Percentiles rank a stretch among this genome's conserved stretches.
Evolutionary conservation across 441 rosid species (phyloP).

Genomic region (Populus tomentosa): DNA sequence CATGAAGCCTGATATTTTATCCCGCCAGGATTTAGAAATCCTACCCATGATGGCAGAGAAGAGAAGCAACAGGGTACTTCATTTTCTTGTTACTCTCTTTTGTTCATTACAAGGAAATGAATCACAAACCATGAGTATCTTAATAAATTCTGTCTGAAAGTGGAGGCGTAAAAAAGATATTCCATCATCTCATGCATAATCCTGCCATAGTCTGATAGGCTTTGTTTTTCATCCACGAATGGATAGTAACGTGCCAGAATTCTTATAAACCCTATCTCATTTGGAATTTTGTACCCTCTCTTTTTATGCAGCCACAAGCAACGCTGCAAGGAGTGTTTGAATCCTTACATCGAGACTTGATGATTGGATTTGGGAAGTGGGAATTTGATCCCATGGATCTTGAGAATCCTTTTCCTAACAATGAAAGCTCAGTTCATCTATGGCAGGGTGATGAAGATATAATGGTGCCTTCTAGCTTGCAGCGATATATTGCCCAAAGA

Average conservation of each 20-base stretch:
- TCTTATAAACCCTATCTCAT: neutral
- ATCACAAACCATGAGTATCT: too few species aligned
- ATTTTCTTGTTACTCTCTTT: neutral
- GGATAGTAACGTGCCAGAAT: neutral
- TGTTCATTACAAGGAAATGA: too few species aligned
- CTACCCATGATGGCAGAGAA: conserved; percentile 19
- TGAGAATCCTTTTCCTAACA: conserved; percentile 35
- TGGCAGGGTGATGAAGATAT: conserved; percentile 47
- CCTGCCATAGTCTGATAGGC: too few species aligned
- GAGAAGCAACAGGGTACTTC: conserved; percentile 19
- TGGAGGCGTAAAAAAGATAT: too few species aligned
- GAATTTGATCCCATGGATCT: conserved; percentile 45
- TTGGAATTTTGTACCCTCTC: neutral
- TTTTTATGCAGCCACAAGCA: conserved; percentile 27
- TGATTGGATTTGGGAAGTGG: conserved; percentile 43
- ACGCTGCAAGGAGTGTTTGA: conserved; percentile 31
- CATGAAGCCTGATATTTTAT: conserved; percentile 27
- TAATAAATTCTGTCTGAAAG: too few species aligned
- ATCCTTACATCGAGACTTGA: conserved; percentile 35
- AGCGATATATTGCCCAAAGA: conserved; percentile 27
- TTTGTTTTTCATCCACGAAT: neutral
- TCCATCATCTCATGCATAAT: too few species aligned
- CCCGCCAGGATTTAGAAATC: conserved; percentile 43
- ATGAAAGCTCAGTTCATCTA: conserved; percentile 31
- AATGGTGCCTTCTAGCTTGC: conserved; percentile 38